Conservation (phyloP, 371 early-diverging fungal genomes). For the Mucor lusitanicus region DNA sequence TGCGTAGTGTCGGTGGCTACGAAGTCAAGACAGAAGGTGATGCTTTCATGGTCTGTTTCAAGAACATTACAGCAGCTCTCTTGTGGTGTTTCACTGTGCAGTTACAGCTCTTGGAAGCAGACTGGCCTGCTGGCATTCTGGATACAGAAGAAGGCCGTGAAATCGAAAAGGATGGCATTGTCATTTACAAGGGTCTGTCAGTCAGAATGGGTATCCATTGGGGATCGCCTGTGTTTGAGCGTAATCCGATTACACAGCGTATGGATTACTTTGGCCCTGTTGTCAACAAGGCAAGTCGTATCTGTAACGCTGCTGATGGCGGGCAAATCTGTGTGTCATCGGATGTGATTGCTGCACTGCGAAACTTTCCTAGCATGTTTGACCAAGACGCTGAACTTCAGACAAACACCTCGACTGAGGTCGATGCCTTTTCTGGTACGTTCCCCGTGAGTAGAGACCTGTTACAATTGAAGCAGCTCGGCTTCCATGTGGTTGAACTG, state of each 20-base stretch:
- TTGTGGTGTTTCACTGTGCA: conserved; percentile 93
- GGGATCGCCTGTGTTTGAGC: conserved; percentile 90
- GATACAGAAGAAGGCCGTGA: conserved; percentile 80
- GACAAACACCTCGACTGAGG: conserved; percentile 6
- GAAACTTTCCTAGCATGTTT: conserved; percentile 42
- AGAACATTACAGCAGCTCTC: conserved; percentile 82
- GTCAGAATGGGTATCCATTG: conserved; percentile 97
- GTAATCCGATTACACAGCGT: conserved; percentile 87
- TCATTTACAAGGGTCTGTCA: conserved; percentile 86
- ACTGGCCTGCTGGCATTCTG: conserved; percentile 93
- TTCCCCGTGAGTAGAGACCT: conserved; percentile 58
- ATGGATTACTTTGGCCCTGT: conserved; percentile 98
- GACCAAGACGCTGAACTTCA: conserved; percentile 30
- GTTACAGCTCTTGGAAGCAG: conserved; percentile 76
- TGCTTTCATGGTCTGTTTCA: conserved; percentile 94
- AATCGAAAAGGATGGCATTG: conserved; percentile 61
- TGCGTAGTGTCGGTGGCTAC: conserved; percentile 90
- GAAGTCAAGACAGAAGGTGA: conserved; percentile 98
- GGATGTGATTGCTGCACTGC: conserved; percentile 63
- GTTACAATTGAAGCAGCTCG: conserved; percentile 67
- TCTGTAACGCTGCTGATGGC: conserved; percentile 88
- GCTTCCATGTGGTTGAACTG: conserved; percentile 71
- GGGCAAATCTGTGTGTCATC: conserved; percentile 85
- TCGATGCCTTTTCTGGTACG: conserved; percentile 2
- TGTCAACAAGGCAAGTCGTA: conserved; percentile 88